Evolutionary conservation across 192 early-diverging fungal species (phyloP).

Genomic region (Linnemannia elongata): DNA sequence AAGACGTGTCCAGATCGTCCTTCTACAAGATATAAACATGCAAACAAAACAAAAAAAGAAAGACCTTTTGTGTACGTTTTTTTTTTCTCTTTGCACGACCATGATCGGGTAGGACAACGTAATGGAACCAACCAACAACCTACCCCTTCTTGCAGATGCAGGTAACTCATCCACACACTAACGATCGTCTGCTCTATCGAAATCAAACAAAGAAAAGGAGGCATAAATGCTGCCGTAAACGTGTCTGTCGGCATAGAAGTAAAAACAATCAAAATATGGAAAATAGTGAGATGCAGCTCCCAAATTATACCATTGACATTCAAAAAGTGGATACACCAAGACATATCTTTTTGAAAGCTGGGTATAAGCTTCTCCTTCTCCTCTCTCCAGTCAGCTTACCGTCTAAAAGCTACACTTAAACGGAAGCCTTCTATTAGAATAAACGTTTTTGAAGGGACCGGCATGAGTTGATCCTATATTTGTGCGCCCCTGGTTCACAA

Average conservation of each 20-base stretch:
- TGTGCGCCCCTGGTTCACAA: too few relatives aligned
- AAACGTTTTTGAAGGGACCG: too few relatives aligned
- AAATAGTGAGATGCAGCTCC: background rate
- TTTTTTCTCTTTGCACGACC: background rate
- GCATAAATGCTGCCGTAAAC: background rate
- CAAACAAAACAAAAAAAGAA: background rate
- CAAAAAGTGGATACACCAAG: background rate
- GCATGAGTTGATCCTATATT: too few relatives aligned
- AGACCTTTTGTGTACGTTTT: background rate
- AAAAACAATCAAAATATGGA: background rate
- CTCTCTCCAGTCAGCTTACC: too few relatives aligned
- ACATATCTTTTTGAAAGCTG: background rate
- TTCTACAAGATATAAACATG: background rate
- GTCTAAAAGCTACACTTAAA: too few relatives aligned
- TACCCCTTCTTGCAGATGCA: too few relatives aligned
- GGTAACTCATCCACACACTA: background rate
- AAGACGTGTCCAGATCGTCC: too few relatives aligned
- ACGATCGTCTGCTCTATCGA: background rate
- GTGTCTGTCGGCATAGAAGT: constrained; percentile 1
- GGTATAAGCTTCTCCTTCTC: too few relatives aligned
- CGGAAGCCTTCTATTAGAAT: too few relatives aligned
- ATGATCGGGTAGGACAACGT: background rate
- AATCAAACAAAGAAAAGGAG: background rate
- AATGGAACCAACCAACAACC: background rate
- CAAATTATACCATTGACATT: background rate